Percentiles rank a stretch among this genome's conserved stretches.
Conservation (phyloP, 2,329 filamentous ascomycete genomes). For the Passalora sequoiae region DNA sequence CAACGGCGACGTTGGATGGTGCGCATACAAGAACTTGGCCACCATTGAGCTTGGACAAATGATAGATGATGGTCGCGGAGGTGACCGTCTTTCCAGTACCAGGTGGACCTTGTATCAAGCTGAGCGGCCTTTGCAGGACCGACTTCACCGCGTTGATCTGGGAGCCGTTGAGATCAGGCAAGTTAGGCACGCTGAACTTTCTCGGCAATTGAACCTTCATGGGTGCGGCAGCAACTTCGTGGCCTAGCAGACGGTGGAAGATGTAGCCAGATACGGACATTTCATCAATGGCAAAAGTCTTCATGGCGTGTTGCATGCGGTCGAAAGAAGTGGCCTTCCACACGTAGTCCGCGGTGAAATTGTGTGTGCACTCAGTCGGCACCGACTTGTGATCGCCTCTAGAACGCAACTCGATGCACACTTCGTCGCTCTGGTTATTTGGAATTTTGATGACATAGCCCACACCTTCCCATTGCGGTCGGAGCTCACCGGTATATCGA, state of each 20-base stretch:
- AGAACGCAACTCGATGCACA: constrained; percentile 88
- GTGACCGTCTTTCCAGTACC: constrained; percentile 98
- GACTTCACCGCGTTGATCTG: constrained; percentile 96
- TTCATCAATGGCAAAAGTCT: constrained; percentile 95
- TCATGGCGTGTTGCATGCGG: constrained; percentile 98
- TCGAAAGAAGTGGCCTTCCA: constrained; percentile 99
- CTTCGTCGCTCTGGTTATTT: constrained; percentile 97
- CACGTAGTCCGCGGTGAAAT: constrained; percentile 97
- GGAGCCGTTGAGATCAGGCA: constrained; percentile 91
- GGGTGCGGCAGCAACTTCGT: constrained; percentile 87
- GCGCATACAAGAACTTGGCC: constrained; percentile 95
- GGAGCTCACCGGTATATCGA: constrained; percentile 90
- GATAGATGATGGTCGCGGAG: constrained; percentile 97
- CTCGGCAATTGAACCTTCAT: constrained; percentile 95
- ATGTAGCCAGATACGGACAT: constrained; percentile 98
- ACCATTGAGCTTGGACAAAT: constrained; percentile 89
- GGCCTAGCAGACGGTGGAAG: constrained; percentile 91
- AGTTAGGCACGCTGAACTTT: constrained; percentile 90
- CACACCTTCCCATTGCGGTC: constrained; percentile 90
- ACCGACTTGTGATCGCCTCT: constrained; percentile 95
- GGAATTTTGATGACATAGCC: constrained; percentile 99
- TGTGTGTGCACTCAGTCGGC: constrained; percentile 91
- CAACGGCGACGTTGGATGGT: constrained; percentile 95
- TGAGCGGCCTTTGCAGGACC: constrained; percentile 86
- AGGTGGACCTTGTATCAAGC: constrained; percentile 91